These are phyloP conservation scores for Xylaria curta DNA, from an alignment of 495 filamentous ascomycete species.

Conservation along the genomic window DNA sequence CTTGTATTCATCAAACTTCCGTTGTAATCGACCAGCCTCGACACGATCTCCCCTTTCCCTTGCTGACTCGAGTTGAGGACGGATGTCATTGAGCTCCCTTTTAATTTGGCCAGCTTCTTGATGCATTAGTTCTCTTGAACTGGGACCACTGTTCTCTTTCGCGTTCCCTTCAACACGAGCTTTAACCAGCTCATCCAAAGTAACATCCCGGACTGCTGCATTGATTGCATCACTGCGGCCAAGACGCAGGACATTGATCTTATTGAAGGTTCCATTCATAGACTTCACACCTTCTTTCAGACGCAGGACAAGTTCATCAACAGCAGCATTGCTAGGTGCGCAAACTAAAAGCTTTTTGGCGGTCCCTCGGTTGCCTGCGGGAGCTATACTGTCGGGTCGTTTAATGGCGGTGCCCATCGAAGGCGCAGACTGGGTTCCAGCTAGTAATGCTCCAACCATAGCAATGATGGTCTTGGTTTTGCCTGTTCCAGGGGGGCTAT, in stretches of 20 bases:
- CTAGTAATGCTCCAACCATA: constrained; percentile 88
- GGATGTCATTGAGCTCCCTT: constrained; percentile 68
- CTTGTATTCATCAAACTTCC: constrained; percentile 79
- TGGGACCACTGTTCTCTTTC: constrained; percentile 58
- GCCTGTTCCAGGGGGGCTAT: constrained; percentile 85
- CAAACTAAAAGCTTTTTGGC: constrained; percentile 91
- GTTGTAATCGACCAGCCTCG: constrained; percentile 65
- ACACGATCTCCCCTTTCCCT: constrained; percentile 66
- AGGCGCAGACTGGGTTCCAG: constrained; percentile 55
- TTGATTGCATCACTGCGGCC: constrained; percentile 95
- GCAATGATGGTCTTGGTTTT: constrained; percentile 99
- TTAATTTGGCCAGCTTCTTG: constrained; percentile 81
- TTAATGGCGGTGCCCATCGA: constrained; percentile 55
- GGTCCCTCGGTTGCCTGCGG: constrained; percentile 39
- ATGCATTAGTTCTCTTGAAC: constrained; percentile 78
- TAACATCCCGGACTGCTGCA: constrained; percentile 85
- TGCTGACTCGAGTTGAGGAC: constrained; percentile 73
- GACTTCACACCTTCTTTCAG: constrained; percentile 89
- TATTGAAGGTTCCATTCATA: constrained; percentile 69
- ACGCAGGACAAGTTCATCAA: constrained; percentile 93
- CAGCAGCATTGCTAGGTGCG: constrained; percentile 95
- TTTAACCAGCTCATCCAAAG: constrained; percentile 89
- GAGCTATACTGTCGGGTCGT: constrained; percentile 48
- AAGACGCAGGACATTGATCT: constrained; percentile 85
- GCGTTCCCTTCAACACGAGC: constrained; percentile 63